phyloP scores from a whole-genome alignment of 805 yeast species.

The Saitoella complicata region DNA sequence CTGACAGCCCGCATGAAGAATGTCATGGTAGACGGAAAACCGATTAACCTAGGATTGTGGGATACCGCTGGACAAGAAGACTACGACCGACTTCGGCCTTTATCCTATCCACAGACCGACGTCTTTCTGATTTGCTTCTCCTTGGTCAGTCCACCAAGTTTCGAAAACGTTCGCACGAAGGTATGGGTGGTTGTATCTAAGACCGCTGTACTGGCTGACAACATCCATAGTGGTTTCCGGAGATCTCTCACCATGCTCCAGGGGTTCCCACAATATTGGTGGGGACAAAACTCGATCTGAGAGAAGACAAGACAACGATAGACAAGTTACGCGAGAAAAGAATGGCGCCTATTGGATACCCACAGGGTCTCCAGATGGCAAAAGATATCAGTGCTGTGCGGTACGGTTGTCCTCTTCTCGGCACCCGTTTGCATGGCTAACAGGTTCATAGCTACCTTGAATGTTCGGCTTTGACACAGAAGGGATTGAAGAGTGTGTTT shows the following conservation, averaged over 20 bases:
- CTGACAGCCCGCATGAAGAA: conserved; percentile 79
- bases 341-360: conserved; percentile 40
- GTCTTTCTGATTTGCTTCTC: conserved; percentile 77
- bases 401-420: conserved; percentile 22
- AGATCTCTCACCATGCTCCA: conserved; percentile 69
- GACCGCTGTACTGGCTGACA: neutral
- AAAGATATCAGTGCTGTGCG: conserved; percentile 54
- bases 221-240: conserved; percentile 50
- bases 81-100: conserved; percentile 75
- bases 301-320: conserved; percentile 65
- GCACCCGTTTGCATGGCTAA: neutral
- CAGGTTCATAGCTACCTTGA: conserved; percentile 30
- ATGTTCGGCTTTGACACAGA: conserved; percentile 81
- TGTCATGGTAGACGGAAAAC: conserved; percentile 66
- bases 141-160: conserved; percentile 63
- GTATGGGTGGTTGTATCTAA: conserved; percentile 6
- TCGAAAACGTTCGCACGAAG: conserved; percentile 62
- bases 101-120: conserved; percentile 84
- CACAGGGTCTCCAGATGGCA: conserved; percentile 53
- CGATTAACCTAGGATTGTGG: conserved; percentile 77
- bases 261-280: conserved; percentile 51
- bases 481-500: conserved; percentile 70
- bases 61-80: conserved; percentile 95
- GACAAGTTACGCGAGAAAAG: conserved; percentile 46
- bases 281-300: conserved; percentile 78